These are phyloP conservation scores for Nitzschia palea DNA, from an alignment of 108 stramenopile species.

Conservation along the genomic window DNA sequence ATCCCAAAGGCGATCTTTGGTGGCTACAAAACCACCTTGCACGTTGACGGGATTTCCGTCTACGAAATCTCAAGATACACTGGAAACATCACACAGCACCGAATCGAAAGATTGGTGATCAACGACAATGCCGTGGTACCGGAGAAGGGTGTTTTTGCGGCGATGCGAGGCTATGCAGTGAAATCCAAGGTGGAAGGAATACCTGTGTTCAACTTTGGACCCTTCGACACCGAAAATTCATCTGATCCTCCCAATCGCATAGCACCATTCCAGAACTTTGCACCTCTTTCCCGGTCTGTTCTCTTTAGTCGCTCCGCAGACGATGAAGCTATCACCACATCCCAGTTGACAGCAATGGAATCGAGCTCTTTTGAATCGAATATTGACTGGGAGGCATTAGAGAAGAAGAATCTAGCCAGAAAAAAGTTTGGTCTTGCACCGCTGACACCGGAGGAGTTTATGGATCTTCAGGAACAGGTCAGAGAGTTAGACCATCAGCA, in stretches of 20 bases:
- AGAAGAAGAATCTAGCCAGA: conserved; percentile 62
- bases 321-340: neutral
- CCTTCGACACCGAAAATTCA: neutral
- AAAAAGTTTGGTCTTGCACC: conserved; percentile 80
- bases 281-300: conserved; percentile 15
- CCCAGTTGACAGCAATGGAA: neutral
- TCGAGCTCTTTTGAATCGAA: neutral
- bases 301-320: conserved; percentile 6
- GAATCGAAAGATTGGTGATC: conserved; percentile 65
- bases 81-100: conserved; percentile 76
- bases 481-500: conserved; percentile 54
- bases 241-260: neutral
- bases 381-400: conserved; percentile 48
- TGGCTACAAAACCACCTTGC: conserved; percentile 54
- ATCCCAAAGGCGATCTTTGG: conserved; percentile 75
- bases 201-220: conserved; percentile 25
- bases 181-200: conserved; percentile 35
- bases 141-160: conserved; percentile 66
- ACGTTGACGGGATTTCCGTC: conserved; percentile 82
- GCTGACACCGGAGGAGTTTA: conserved; percentile 72
- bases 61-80: conserved; percentile 64
- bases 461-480: conserved; percentile 57
- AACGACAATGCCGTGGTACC: conserved; percentile 66
- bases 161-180: conserved; percentile 24
- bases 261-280: neutral